Evolutionary conservation across 345 rosid genomes (phyloP).

Genomic region (Acer yangbiense): DNA sequence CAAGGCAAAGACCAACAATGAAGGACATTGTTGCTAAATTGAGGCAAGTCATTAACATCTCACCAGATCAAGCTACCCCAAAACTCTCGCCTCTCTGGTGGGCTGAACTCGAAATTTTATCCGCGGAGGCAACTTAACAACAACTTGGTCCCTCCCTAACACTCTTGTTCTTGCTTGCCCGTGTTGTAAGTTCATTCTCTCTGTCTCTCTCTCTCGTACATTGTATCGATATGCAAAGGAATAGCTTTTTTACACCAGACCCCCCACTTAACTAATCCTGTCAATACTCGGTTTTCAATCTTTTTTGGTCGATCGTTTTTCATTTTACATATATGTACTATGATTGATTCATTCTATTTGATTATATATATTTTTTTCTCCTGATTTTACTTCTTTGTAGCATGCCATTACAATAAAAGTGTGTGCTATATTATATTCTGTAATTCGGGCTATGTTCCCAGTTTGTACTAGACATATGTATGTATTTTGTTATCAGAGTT

Average conservation of each 20-base stretch:
- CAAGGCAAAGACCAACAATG: constrained; percentile 69
- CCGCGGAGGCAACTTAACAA: constrained; percentile 70
- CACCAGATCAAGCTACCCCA: constrained; percentile 91
- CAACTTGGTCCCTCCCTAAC: not conserved
- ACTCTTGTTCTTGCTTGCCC: not conserved
- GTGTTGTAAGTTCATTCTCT: constrained; percentile 22
- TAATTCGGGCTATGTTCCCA: constrained; percentile 6
- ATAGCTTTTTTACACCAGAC: constrained; percentile 15
- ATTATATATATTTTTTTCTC: not conserved
- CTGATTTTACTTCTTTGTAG: not conserved
- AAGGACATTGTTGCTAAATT: constrained; percentile 55
- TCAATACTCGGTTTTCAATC: constrained; percentile 1
- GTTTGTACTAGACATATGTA: not conserved
- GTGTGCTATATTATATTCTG: constrained; percentile 8
- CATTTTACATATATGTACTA: not conserved
- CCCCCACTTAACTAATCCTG: not conserved
- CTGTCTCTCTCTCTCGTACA: not conserved
- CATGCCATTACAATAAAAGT: constrained; percentile 1
- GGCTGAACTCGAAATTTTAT: constrained; percentile 97
- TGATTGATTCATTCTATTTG: constrained; percentile 15
- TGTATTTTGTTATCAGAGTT: not conserved
- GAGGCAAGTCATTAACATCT: constrained; percentile 57
- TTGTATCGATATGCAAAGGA: constrained; percentile 15
- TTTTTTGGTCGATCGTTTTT: constrained; percentile 6
- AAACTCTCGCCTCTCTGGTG: constrained; percentile 98